phyloP scores from a whole-genome alignment of 768 basidiomycete species.

The Suillus clintonianus region DNA sequence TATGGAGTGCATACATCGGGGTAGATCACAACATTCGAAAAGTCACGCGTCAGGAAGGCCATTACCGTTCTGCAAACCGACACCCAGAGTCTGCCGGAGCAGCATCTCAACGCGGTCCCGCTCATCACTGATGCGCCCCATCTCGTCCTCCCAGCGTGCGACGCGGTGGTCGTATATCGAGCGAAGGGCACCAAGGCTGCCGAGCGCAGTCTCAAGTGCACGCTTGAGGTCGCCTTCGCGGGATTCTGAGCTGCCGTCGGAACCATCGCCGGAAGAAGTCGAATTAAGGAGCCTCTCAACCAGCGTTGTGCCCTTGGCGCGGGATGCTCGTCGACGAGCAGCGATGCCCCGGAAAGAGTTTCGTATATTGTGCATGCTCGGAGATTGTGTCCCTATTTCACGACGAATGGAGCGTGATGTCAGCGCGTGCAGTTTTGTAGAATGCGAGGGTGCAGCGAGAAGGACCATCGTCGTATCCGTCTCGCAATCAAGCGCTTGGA shows the following conservation, averaged over 20 bases:
- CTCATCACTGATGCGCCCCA: conserved; percentile 64
- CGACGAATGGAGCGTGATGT: conserved; percentile 72
- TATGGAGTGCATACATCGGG: neutral
- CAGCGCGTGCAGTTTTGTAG: conserved; percentile 62
- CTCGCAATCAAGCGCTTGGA: conserved; percentile 77
- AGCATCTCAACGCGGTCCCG: conserved; percentile 67
- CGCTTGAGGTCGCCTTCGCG: conserved; percentile 68
- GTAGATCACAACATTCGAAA: neutral
- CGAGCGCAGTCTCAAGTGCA: conserved; percentile 67
- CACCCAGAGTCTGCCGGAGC: conserved; percentile 63
- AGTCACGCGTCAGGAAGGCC: neutral
- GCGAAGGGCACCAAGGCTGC: conserved; percentile 63
- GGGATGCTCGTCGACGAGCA: conserved; percentile 49
- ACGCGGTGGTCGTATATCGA: conserved; percentile 70
- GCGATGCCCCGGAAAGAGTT: conserved; percentile 62
- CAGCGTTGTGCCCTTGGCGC: conserved; percentile 47
- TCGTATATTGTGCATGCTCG: conserved; percentile 54
- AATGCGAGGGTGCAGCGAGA: conserved; percentile 74
- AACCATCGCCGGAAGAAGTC: conserved; percentile 52
- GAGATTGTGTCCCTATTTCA: conserved; percentile 47
- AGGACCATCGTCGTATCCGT: conserved; percentile 79
- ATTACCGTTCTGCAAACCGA: conserved; percentile 30
- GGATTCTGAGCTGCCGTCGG: conserved; percentile 52
- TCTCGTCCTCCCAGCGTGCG: conserved; percentile 70
- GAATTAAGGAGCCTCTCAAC: conserved; percentile 43